Percentiles rank a stretch among this genome's conserved stretches.
Conservation (phyloP, 257 asterid genomes). For the Przewalskia tangutica region DNA sequence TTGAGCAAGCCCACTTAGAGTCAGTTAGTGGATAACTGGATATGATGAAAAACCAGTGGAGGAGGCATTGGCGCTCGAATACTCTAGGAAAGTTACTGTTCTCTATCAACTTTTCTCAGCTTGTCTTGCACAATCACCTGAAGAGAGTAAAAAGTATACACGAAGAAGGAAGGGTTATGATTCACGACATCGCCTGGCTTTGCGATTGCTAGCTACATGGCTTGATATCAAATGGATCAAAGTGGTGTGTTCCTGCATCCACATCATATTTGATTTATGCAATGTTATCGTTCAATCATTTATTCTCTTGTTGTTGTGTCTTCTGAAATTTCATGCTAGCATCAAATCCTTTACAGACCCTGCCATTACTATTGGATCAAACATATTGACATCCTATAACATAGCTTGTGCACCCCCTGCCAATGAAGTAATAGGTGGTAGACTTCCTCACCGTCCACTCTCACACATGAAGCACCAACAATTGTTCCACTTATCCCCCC, state of each 20-base stretch:
- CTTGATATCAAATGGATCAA: slow-evolving; percentile 72
- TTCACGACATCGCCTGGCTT: slow-evolving; percentile 76
- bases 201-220: slow-evolving; percentile 84
- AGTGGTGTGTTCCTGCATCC: slow-evolving; percentile 36
- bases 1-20: slow-evolving; percentile 26
- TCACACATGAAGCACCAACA: not conserved
- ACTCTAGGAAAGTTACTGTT: slow-evolving; percentile 58
- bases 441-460: not conserved
- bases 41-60: slow-evolving; percentile 49
- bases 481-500: not conserved
- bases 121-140: slow-evolving; percentile 58
- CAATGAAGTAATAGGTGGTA: not conserved
- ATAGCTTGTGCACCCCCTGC: not conserved
- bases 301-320: not conserved
- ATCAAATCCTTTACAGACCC: not conserved
- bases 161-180: slow-evolving; percentile 64
- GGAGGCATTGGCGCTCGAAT: slow-evolving; percentile 48
- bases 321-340: not conserved
- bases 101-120: slow-evolving; percentile 78
- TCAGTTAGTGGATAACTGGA: slow-evolving; percentile 25
- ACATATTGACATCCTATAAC: not conserved
- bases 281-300: not conserved
- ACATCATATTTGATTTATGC: not conserved
- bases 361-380: not conserved
- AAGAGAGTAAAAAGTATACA: slow-evolving; percentile 32